Base-by-base conservation (phyloP, 139 green algal genomes). In the Chlorella vulgaris region DNA sequence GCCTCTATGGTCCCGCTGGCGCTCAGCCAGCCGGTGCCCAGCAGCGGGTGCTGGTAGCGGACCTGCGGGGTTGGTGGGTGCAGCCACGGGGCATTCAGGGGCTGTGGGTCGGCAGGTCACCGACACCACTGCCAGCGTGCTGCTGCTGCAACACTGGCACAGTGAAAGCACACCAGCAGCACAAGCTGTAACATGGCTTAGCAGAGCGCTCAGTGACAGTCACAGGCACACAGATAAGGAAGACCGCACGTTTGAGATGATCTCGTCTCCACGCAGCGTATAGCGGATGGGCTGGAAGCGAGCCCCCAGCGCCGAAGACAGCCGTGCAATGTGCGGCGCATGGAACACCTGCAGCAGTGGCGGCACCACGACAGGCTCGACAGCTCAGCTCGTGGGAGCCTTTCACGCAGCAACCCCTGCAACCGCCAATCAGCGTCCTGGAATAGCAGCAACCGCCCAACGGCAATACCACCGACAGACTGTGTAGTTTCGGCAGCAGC, bases 1-100 rank as follows among this genome's bases (percentile, higher is more conserved):
- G 80, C 38, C 0, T 35, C 40, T 69, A 88, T 70, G 3, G 38
- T 71, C 79, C 84, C 85, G 69, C 67, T 81, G 2, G 85, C 78
- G 47, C 79, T 90, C 19, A 91, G 75, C 87, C 87, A 91, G 58
- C 87, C 87, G 3, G 75, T 55, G 15, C 83, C 81, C 19, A 90
- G 39, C 35, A 91, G 58, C 2, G 84, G 36, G 39, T 70, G 76
- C 51, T 60, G 79, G 76, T 81, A 91, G 47, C 74, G 81, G 8
- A 91, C 87, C 40, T 91, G 86, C 55, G 55, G 55, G 55, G 5
- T 31, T 29, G 55, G 47, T n/a, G 47, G 47, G 47, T 24, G 47
- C 47, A 55, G 47, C 13, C 47, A 15, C 13, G 10, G 47, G 47
- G 13, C 47, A 10, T 55, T 55, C 10, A 55, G 47, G 13, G 47